Evolutionary conservation across 2,329 filamentous ascomycete genomes (phyloP), one percentile per base, ranked within the genome.

Genomic region (Colletotrichum echinochloae): DNA sequence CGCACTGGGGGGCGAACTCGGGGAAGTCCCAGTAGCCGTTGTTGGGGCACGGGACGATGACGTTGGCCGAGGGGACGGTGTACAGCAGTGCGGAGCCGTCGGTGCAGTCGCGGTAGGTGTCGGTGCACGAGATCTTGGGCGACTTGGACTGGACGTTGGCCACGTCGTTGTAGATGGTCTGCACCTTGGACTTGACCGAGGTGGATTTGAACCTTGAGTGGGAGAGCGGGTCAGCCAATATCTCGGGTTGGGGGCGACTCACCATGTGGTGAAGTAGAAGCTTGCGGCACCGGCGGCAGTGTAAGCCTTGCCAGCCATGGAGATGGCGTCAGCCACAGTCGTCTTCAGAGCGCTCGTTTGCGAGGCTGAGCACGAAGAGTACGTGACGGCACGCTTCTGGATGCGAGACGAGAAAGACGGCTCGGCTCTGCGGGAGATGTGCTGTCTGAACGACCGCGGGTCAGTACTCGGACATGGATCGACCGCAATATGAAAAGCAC

Each of bases 1-100:
- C 20, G 64, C 68, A 71, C 46, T 59, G 44, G 5, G 68, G 18
- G 0, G 68, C 68, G n/a, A 68, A 23, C 59, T 71, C 68, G 8
- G 68, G 64, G 52, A 71, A 71, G 30, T 16, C 68, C 68, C 68
- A 71, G 64, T 63, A 71, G 57, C 68, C 68, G 64, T 71, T 71
- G 68, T 68, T 68, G 44, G 68, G 51, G 68, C 68, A 71, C 26
- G 68, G 68, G 1, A 71, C 68, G n/a, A 71, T 71, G 30, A 71
- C 68, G 30, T 71, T 71, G 59, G 56, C 68, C 16, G 46, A 52
- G 57, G 68, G 64, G 37, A 71, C 68, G 30, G 68, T 71, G 64
- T 71, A 71, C 26, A 71, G 68, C 57, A 71, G 35, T 4, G 68
- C 68, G 5, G 56, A 62, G n/a, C 68, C 68, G 52, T 71, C 68